A percentile compares a stretch with the other conserved stretches of the same genome.
Evolutionary conservation across 345 rosid species (phyloP).

Genomic region (Salix exigua): DNA sequence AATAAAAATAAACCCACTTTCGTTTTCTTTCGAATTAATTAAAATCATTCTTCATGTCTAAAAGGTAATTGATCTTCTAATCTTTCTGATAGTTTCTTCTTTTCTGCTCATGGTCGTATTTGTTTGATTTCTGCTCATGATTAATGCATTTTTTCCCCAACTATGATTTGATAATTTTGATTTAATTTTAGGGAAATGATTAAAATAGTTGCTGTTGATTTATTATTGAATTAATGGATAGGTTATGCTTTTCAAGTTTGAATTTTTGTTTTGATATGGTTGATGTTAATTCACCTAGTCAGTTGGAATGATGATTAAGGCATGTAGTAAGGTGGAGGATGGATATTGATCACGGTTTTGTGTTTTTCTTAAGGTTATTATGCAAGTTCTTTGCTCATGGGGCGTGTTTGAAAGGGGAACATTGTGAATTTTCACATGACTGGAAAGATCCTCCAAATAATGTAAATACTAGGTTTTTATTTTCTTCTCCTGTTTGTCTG

Average conservation of each 20-base stretch:
- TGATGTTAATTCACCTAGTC: background rate
- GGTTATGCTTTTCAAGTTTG: background rate
- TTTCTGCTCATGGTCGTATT: background rate
- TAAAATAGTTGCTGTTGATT: background rate
- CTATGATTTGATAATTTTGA: background rate
- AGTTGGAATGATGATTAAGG: background rate
- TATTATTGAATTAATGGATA: background rate
- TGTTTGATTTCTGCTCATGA: background rate
- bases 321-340: background rate
- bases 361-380: constrained; percentile 38
- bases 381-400: constrained; percentile 92
- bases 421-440: constrained; percentile 90
- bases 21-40: background rate
- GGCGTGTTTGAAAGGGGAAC: constrained; percentile 87
- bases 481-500: background rate
- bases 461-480: constrained; percentile 34
- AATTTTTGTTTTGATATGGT: background rate
- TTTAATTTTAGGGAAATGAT: background rate
- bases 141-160: background rate
- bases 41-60: background rate
- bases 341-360: background rate
- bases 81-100: background rate
- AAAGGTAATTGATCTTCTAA: background rate
- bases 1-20: background rate
- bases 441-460: constrained; percentile 58